Conservation (phyloP, 768 basidiomycete species). For the Suillus tomentosus region DNA sequence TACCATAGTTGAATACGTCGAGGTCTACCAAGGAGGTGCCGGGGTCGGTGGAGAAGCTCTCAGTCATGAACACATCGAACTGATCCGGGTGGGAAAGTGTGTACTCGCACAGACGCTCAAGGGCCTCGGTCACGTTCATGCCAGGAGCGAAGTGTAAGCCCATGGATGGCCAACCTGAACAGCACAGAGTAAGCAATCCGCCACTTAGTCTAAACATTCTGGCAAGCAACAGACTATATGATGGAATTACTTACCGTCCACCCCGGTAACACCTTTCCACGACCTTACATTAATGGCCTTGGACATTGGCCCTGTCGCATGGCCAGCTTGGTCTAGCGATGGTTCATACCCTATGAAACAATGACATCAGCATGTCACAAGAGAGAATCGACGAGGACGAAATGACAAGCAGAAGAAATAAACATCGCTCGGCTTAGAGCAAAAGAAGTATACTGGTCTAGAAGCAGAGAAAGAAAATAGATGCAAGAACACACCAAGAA, state of each 20-base stretch:
- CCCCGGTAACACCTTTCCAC: conserved; percentile 48
- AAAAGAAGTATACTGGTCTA: conserved; percentile 9
- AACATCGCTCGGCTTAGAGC: no score
- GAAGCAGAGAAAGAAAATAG: not conserved
- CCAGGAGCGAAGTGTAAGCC: conserved; percentile 71
- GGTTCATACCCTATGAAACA: conserved; percentile 69
- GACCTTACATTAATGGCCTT: conserved; percentile 70
- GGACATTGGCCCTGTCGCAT: conserved; percentile 69
- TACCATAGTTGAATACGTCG: conserved; percentile 6
- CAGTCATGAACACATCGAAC: conserved; percentile 57
- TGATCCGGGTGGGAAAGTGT: conserved; percentile 41
- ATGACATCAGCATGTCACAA: not conserved
- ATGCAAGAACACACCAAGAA: conserved; percentile 55
- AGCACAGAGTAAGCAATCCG: conserved; percentile 36
- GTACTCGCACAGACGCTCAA: conserved; percentile 45
- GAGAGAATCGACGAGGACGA: conserved; percentile 1
- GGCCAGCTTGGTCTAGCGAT: conserved; percentile 85
- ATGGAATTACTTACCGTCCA: conserved; percentile 26
- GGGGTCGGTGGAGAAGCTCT: conserved; percentile 11
- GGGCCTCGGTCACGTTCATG: conserved; percentile 58
- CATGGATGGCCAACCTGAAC: conserved; percentile 81
- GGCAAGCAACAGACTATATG: not conserved
- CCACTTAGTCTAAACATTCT: conserved; percentile 18
- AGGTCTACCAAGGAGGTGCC: not conserved
- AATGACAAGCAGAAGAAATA: conserved; percentile 4